Conservation (phyloP, 306 rosid species). For the Hippophae gyantsensis region DNA sequence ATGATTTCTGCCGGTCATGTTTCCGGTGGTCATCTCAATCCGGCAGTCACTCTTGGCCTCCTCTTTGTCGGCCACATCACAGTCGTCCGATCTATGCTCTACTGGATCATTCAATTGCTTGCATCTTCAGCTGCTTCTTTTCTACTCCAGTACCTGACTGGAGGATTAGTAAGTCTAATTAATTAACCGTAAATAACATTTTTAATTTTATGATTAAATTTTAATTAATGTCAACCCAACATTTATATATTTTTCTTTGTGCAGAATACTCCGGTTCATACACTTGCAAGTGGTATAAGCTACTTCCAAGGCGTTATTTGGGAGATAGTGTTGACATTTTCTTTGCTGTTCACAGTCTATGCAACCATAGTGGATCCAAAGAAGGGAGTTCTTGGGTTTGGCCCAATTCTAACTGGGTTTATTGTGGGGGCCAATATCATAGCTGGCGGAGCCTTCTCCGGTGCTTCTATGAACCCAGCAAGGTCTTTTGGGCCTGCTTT, state of each 20-base stretch:
- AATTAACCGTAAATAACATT: background rate
- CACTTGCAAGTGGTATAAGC: constrained; percentile 69
- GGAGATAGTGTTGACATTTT: constrained; percentile 74
- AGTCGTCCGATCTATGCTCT: constrained; percentile 54
- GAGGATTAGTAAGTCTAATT: constrained; percentile 46
- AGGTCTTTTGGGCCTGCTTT: constrained; percentile 88
- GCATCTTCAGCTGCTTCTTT: constrained; percentile 54
- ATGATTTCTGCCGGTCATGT: constrained; percentile 85
- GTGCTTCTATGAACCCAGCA: constrained; percentile 87
- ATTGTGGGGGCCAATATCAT: constrained; percentile 80
- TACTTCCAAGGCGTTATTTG: constrained; percentile 62
- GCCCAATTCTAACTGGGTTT: constrained; percentile 64
- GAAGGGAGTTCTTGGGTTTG: constrained; percentile 60
- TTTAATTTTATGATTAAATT: background rate
- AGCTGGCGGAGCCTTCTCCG: constrained; percentile 75
- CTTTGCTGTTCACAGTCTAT: constrained; percentile 64
- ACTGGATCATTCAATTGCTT: constrained; percentile 69
- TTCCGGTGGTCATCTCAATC: constrained; percentile 91
- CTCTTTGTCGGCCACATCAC: constrained; percentile 73
- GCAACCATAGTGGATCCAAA: constrained; percentile 85
- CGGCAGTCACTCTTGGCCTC: constrained; percentile 75
- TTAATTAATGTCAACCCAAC: too few relatives aligned
- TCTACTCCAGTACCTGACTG: constrained; percentile 54
- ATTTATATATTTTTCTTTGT: background rate
- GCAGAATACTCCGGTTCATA: constrained; percentile 64